Conservation (phyloP, 2,329 filamentous ascomycete genomes). For the Diplodia corticola region DNA sequence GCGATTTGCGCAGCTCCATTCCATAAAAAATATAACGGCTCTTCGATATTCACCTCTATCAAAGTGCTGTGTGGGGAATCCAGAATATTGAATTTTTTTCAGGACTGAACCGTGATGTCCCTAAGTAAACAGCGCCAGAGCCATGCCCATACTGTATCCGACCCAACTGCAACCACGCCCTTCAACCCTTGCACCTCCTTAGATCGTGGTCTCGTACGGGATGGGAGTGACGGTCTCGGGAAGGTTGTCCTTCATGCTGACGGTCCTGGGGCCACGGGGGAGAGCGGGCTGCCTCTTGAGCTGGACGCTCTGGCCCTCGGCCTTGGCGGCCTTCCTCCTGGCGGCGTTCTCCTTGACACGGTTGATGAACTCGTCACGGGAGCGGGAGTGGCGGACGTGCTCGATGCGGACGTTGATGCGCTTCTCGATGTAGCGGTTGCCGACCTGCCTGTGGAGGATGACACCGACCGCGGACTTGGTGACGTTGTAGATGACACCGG, state of each 20-base stretch:
- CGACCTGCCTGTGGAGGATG: slow-evolving; percentile 99
- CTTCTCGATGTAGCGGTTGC: slow-evolving; percentile 99
- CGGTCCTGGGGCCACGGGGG: slow-evolving; percentile 77
- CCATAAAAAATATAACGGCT: background rate
- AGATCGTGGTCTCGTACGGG: slow-evolving; percentile 98
- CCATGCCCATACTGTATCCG: slow-evolving; percentile 18
- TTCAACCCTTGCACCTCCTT: slow-evolving; percentile 47
- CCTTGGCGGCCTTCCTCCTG: slow-evolving; percentile 91
- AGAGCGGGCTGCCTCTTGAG: slow-evolving; percentile 85
- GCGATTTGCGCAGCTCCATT: background rate
- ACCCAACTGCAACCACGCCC: slow-evolving; percentile 19
- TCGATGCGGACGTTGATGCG: slow-evolving; percentile 98
- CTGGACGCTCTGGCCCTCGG: slow-evolving; percentile 80
- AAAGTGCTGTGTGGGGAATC: slow-evolving; percentile 10
- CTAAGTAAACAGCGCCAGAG: slow-evolving; percentile 24
- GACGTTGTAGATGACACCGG: slow-evolving; percentile 95
- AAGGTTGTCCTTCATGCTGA: slow-evolving; percentile 77
- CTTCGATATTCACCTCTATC: background rate
- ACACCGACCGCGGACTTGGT: slow-evolving; percentile 97
- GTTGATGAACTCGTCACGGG: slow-evolving; percentile 92
- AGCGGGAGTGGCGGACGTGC: slow-evolving; percentile 93
- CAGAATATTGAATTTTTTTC: slow-evolving; percentile 20
- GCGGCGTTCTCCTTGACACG: slow-evolving; percentile 95
- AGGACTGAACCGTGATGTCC: slow-evolving; percentile 23
- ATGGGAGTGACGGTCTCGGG: slow-evolving; percentile 91